Evolutionary conservation across 1,284 basidiomycete genomes (phyloP).

Genomic region (Heterobasidion irregulare): DNA sequence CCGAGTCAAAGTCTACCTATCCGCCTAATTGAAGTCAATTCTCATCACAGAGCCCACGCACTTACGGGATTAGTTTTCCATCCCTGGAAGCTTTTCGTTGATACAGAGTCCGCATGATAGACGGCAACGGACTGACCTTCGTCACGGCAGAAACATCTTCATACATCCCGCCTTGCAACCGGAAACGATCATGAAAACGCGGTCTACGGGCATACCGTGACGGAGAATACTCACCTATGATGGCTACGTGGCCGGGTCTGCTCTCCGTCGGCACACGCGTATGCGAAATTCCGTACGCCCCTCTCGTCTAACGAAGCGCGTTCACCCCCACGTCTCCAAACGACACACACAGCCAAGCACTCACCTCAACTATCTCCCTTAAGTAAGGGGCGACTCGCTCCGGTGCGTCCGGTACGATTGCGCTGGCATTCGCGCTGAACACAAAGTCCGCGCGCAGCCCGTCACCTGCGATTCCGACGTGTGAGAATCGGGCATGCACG

Average conservation of each 20-base stretch:
- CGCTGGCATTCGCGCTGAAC: constrained; percentile 59
- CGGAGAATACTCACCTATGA: constrained; percentile 52
- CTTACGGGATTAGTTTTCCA: constrained; percentile 85
- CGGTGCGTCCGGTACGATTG: constrained; percentile 39
- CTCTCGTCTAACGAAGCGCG: constrained; percentile 31
- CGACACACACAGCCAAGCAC: neutral
- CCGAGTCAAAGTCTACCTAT: constrained; percentile 81
- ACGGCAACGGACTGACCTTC: constrained; percentile 39
- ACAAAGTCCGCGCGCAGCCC: constrained; percentile 81
- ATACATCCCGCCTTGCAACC: constrained; percentile 69
- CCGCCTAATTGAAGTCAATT: neutral
- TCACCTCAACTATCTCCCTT: constrained; percentile 48
- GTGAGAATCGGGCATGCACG: neutral
- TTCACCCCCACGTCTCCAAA: neutral
- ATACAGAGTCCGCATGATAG: constrained; percentile 1
- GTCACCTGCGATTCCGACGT: constrained; percentile 42
- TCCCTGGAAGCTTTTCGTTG: constrained; percentile 36
- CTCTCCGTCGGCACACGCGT: constrained; percentile 87
- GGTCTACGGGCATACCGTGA: neutral
- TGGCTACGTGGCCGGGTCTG: constrained; percentile 83
- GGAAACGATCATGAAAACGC: neutral
- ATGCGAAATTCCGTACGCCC: constrained; percentile 81
- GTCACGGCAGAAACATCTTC: constrained; percentile 90
- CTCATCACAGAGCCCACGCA: neutral
- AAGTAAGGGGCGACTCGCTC: constrained; percentile 73